Percentiles rank a stretch among this genome's conserved stretches.
Evolutionary conservation across 306 rosid species (phyloP).

Genomic region (Herpetospermum pedunculosum): DNA sequence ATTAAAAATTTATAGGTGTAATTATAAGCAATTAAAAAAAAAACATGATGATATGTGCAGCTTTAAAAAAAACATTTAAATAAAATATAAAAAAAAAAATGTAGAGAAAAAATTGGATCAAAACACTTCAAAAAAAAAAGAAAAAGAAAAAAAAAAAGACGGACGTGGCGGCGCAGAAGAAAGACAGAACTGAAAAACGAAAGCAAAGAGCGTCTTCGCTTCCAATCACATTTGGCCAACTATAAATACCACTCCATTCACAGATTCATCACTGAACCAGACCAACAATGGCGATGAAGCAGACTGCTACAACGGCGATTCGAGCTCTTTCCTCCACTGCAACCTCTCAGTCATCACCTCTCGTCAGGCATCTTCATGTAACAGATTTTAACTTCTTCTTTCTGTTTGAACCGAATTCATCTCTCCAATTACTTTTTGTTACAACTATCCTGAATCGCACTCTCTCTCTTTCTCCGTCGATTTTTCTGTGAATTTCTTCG

Average conservation of each 20-base stretch:
- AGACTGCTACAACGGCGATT: conserved; percentile 34
- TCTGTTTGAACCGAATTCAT: not conserved
- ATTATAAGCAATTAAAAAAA: too few relatives aligned
- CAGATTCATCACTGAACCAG: too few relatives aligned
- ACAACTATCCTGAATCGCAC: not conserved
- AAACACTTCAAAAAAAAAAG: not conserved
- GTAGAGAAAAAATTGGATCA: too few relatives aligned
- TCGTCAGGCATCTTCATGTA: conserved; percentile 42
- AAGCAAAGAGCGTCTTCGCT: not conserved
- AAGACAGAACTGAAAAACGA: not conserved
- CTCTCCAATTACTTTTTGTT: not conserved
- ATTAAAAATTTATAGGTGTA: too few relatives aligned
- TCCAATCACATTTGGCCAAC: not conserved
- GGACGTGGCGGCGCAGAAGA: not conserved
- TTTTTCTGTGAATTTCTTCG: not conserved
- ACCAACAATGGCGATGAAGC: conserved; percentile 62
- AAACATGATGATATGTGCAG: too few relatives aligned
- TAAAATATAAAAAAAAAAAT: too few relatives aligned
- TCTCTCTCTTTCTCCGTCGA: not conserved
- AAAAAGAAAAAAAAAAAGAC: too few relatives aligned
- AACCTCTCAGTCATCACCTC: conserved; percentile 12
- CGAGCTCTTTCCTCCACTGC: conserved; percentile 29
- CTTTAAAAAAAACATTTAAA: too few relatives aligned
- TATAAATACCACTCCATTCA: not conserved
- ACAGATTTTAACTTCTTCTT: not conserved